These are phyloP conservation scores for Pseudohyphozyma bogoriensis DNA, from an alignment of 768 basidiomycete genomes.

Conservation along the genomic window DNA sequence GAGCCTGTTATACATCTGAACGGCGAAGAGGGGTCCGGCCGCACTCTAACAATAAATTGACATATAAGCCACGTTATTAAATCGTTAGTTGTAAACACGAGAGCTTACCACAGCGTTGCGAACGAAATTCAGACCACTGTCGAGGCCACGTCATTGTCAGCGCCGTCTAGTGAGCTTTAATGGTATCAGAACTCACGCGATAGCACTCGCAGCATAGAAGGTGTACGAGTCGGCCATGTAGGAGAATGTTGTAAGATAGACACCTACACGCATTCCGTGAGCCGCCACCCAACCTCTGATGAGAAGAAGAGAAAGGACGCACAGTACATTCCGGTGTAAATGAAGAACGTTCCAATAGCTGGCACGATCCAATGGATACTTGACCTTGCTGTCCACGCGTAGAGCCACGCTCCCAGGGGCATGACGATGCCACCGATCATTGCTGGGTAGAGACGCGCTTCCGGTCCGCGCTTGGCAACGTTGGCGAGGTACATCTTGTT, in stretches of 20 bases:
- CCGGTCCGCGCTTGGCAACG: constrained; percentile 18
- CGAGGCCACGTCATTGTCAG: too few relatives aligned
- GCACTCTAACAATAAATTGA: too few relatives aligned
- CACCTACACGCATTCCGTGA: too few relatives aligned
- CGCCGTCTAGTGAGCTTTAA: background rate
- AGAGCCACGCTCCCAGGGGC: constrained; percentile 36
- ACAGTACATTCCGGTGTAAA: background rate
- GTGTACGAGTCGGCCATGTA: background rate
- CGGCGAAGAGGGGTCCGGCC: too few relatives aligned
- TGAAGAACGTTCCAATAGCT: constrained; percentile 32
- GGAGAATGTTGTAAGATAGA: too few relatives aligned
- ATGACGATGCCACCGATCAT: background rate
- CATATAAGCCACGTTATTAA: too few relatives aligned
- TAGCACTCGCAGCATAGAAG: constrained; percentile 24
- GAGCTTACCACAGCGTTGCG: constrained; percentile 37
- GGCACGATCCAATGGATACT: constrained; percentile 38
- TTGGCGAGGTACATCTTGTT: constrained; percentile 12
- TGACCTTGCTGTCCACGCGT: constrained; percentile 30
- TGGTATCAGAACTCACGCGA: too few relatives aligned
- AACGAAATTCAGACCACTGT: constrained; percentile 28
- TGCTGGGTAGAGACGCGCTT: constrained; percentile 20
- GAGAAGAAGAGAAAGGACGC: too few relatives aligned
- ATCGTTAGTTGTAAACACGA: too few relatives aligned
- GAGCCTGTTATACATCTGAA: constrained; percentile 49
- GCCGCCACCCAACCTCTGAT: too few relatives aligned